Conservation (phyloP, 345 rosid species). For the Corchorus olitorius region DNA sequence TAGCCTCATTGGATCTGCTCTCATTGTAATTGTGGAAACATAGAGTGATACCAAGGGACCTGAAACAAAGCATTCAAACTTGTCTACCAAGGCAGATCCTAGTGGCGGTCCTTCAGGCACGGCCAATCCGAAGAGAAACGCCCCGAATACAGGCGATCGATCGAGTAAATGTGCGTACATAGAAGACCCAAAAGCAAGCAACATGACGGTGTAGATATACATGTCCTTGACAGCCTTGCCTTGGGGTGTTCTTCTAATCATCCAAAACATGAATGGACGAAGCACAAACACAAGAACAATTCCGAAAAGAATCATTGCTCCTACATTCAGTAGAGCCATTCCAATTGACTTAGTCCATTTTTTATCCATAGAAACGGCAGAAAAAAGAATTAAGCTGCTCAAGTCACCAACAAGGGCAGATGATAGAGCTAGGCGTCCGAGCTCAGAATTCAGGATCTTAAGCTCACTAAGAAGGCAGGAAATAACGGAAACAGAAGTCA, state of each 20-base stretch:
- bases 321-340: background rate
- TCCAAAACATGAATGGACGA: conserved; percentile 34
- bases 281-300: conserved; percentile 26
- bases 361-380: too few species aligned
- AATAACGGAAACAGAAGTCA: conserved; percentile 44
- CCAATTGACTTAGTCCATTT: background rate
- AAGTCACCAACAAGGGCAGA: conserved; percentile 41
- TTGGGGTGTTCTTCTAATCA: conserved; percentile 34
- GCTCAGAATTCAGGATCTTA: conserved; percentile 47
- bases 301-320: background rate
- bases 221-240: conserved; percentile 35
- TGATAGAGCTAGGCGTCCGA: conserved; percentile 45
- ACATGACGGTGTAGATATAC: conserved; percentile 27
- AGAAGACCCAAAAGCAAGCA: conserved; percentile 35
- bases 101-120: conserved; percentile 59
- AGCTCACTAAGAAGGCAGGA: conserved; percentile 48
- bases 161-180: conserved; percentile 27
- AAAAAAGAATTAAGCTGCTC: background rate
- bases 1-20: background rate
- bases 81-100: conserved; percentile 44
- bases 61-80: conserved; percentile 39
- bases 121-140: conserved; percentile 41
- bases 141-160: conserved; percentile 40
- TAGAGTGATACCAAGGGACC: conserved; percentile 34
- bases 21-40: conserved; percentile 26